Percentiles rank a stretch among this genome's conserved stretches.
These are phyloP conservation scores for Penicillium nordicum DNA, from an alignment of 2,329 filamentous ascomycete species.

Conservation along the genomic window DNA sequence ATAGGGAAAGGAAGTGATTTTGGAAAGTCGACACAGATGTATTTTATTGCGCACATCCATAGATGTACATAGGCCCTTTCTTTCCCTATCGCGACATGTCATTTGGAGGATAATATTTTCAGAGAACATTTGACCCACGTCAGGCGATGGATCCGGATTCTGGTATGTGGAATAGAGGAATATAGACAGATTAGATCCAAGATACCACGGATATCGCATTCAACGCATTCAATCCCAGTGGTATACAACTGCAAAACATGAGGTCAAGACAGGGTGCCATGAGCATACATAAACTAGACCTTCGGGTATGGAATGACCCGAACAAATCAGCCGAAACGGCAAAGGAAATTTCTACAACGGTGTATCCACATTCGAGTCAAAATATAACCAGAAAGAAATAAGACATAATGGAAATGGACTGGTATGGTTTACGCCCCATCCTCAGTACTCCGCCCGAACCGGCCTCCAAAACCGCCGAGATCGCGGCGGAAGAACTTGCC, in stretches of 20 bases:
- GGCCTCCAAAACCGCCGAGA: slow-evolving; percentile 69
- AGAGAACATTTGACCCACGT: background rate
- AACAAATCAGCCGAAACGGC: background rate
- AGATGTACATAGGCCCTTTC: too few relatives aligned
- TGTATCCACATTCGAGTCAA: background rate
- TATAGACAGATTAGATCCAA: background rate
- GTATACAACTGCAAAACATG: slow-evolving; percentile 5
- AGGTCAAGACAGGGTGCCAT: background rate
- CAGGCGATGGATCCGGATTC: background rate
- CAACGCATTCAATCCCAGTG: background rate
- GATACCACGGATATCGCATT: background rate
- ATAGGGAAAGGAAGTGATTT: background rate
- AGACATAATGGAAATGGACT: background rate
- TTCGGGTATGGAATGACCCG: background rate
- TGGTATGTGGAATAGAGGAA: background rate
- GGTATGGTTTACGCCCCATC: slow-evolving; percentile 11
- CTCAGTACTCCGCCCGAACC: slow-evolving; percentile 56
- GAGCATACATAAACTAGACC: background rate
- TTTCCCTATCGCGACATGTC: background rate
- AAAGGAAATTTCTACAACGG: background rate
- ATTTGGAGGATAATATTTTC: background rate
- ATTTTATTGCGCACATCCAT: background rate
- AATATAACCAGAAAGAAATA: background rate
- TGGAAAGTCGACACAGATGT: background rate
- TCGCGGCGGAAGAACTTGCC: slow-evolving; percentile 94